Percentiles rank a stretch among this genome's conserved stretches.
Conservation (phyloP, 2,329 filamentous ascomycete species). For the Colletotrichum aenigma region DNA sequence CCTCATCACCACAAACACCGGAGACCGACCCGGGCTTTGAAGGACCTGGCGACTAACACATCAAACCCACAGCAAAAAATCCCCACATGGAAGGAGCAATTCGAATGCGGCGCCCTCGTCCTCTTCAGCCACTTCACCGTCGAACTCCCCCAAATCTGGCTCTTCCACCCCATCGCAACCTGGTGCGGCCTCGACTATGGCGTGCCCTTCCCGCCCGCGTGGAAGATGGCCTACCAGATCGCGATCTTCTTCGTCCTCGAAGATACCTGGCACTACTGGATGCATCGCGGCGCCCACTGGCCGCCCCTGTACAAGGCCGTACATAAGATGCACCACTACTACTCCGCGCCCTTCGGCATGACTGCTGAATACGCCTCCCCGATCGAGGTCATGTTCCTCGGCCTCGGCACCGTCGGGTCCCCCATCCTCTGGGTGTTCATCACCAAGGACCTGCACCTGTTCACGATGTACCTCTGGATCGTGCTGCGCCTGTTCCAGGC, state of each 20-base stretch:
- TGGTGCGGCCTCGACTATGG: slow-evolving; percentile 87
- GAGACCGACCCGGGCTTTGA: neutral
- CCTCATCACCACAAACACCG: neutral
- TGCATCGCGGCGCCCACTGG: slow-evolving; percentile 91
- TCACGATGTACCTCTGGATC: slow-evolving; percentile 99
- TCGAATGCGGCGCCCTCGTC: slow-evolving; percentile 90
- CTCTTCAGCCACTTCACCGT: slow-evolving; percentile 96
- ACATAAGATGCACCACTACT: slow-evolving; percentile 99
- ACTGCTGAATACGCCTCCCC: slow-evolving; percentile 98
- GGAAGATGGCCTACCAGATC: slow-evolving; percentile 90
- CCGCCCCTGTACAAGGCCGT: slow-evolving; percentile 94
- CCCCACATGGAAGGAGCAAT: slow-evolving; percentile 88
- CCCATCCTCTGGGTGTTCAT: slow-evolving; percentile 85
- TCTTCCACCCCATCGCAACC: slow-evolving; percentile 96
- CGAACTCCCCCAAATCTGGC: slow-evolving; percentile 97
- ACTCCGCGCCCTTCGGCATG: slow-evolving; percentile 96
- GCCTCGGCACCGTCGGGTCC: slow-evolving; percentile 80
- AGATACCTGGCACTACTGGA: slow-evolving; percentile 98
- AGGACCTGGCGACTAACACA: neutral
- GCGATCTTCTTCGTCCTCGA: slow-evolving; percentile 94
- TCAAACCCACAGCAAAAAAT: slow-evolving; percentile 66
- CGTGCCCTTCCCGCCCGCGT: slow-evolving; percentile 85
- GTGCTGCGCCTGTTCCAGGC: slow-evolving; percentile 92
- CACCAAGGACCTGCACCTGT: slow-evolving; percentile 86
- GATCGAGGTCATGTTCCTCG: slow-evolving; percentile 95